Percentiles rank a stretch among this genome's conserved stretches.
These are phyloP conservation scores for Cordyceps pruinosa DNA, from an alignment of 2,329 filamentous ascomycete genomes.

Conservation along the genomic window DNA sequence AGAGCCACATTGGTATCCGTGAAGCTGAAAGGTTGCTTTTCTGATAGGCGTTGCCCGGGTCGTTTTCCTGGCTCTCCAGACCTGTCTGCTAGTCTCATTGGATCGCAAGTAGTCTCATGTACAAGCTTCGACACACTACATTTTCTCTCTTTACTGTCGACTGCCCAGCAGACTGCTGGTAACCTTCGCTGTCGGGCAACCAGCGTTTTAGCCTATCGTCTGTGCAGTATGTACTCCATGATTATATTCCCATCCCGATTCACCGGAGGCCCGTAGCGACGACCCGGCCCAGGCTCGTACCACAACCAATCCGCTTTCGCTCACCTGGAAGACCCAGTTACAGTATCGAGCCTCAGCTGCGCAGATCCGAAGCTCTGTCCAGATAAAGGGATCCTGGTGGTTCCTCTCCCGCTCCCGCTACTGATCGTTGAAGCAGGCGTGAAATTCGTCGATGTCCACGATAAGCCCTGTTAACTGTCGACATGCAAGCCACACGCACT, in stretches of 20 bases:
- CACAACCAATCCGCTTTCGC: neutral
- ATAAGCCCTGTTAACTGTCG: neutral
- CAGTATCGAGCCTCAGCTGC: neutral
- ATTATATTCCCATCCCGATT: neutral
- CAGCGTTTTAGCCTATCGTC: neutral
- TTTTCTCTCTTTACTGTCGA: neutral
- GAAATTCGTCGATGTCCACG: neutral
- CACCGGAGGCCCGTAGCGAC: neutral
- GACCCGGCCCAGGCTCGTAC: neutral
- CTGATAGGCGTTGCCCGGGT: neutral
- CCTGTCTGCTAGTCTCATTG: neutral
- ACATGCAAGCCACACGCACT: neutral
- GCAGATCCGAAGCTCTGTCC: neutral
- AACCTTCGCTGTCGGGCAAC: neutral
- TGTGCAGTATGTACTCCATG: neutral
- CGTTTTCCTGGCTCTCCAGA: neutral
- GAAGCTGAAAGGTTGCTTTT: neutral
- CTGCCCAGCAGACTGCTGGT: neutral
- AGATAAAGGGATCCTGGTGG: neutral
- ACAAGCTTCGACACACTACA: neutral
- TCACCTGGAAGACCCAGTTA: neutral
- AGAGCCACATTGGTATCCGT: neutral
- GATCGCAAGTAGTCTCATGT: neutral
- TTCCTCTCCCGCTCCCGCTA: neutral
- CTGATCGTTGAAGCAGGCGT: neutral